Conservation (phyloP, 805 yeast species). For the Wickerhamiella shivajii region DNA sequence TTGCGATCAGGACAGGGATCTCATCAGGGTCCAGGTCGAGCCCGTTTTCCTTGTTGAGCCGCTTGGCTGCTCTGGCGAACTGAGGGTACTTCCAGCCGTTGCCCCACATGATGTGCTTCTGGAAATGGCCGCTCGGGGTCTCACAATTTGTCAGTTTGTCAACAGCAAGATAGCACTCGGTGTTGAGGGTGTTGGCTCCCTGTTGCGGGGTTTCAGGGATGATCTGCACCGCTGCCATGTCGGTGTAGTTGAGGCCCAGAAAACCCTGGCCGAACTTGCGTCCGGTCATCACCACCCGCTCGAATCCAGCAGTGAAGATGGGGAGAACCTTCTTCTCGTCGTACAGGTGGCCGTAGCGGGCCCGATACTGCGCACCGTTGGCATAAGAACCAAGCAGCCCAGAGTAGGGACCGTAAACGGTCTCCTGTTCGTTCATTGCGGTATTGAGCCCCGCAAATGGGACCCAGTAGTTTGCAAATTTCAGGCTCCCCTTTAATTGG, state of each 20-base stretch:
- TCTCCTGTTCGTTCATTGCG: constrained; percentile 32
- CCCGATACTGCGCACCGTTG: constrained; percentile 37
- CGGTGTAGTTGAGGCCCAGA: constrained; percentile 19
- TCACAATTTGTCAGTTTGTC: constrained; percentile 11
- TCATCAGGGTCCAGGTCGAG: constrained; percentile 29
- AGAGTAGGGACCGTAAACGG: constrained; percentile 35
- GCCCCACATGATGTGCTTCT: constrained; percentile 1
- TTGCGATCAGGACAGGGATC: constrained; percentile 28
- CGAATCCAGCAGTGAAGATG: constrained; percentile 40
- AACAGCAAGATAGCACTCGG: constrained; percentile 7
- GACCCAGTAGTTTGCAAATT: constrained; percentile 34
- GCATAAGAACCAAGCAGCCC: constrained; percentile 37
- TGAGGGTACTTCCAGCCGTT: constrained; percentile 9
- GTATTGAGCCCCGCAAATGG: constrained; percentile 27
- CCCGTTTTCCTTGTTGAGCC: constrained; percentile 17
- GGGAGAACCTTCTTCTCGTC: constrained; percentile 28
- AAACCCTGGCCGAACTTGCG: constrained; percentile 21
- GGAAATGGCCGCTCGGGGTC: constrained; percentile 3
- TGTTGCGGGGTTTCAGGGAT: constrained; percentile 15
- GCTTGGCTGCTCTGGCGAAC: constrained; percentile 14
- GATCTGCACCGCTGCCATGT: constrained; percentile 16
- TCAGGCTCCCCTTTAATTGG: constrained; percentile 28
- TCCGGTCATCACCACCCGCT: constrained; percentile 29
- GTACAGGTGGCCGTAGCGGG: constrained; percentile 36
- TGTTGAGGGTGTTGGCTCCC: constrained; percentile 19